Conservation (phyloP, 768 basidiomycete genomes). For the Ramaria rubella region DNA sequence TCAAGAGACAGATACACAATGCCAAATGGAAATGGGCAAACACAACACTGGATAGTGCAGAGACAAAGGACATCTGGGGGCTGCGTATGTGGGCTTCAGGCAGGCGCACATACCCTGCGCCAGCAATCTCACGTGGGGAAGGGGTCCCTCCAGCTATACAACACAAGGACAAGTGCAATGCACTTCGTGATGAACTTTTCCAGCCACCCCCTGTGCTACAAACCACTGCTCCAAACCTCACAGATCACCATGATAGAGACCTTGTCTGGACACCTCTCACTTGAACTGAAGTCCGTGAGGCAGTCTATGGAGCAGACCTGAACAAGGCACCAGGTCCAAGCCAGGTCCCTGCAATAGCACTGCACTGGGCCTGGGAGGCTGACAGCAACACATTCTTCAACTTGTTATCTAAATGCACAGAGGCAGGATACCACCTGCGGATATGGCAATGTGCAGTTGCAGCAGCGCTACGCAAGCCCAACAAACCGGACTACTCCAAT, state of each 20-base stretch:
- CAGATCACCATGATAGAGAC: not conserved
- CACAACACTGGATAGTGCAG: not conserved
- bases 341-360: not conserved
- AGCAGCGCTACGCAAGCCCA: no score
- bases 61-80: not conserved
- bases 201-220: conserved; percentile 14
- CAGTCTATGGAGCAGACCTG: conserved; percentile 1
- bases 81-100: not conserved
- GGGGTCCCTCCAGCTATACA: not conserved
- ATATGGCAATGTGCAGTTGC: conserved; percentile 25
- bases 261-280: conserved; percentile 19
- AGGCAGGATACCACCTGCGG: conserved; percentile 8
- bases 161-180: conserved; percentile 12
- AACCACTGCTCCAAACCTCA: conserved; percentile 8
- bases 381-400: not conserved
- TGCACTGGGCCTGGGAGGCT: not conserved
- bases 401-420: not conserved
- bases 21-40: not conserved
- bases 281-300: conserved; percentile 19
- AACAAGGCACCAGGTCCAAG: conserved; percentile 20
- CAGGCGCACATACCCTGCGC: conserved; percentile 4
- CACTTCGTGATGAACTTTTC: conserved; percentile 16
- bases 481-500: conserved; percentile 29
- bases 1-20: not conserved
- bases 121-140: conserved; percentile 1